Evolutionary conservation across 441 rosid genomes (phyloP).

Genomic region (Mallotus repandus): DNA sequence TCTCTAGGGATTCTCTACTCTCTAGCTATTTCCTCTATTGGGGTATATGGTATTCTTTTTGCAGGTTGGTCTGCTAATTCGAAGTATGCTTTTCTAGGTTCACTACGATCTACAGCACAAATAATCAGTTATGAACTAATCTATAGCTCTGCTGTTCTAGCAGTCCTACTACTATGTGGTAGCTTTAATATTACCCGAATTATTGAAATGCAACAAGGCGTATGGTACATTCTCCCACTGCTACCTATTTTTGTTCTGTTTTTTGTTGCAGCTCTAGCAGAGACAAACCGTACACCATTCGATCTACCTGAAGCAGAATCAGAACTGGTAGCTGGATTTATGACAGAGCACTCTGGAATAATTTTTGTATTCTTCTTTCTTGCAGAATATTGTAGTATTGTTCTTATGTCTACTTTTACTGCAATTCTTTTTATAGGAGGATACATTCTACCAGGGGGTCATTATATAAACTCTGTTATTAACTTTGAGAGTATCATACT

Average conservation of each 20-base stretch:
- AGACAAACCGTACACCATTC: neutral
- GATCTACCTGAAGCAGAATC: neutral
- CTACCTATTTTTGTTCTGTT: neutral
- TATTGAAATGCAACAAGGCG: neutral
- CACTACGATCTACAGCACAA: neutral
- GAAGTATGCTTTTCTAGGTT: neutral
- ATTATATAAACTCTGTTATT: neutral
- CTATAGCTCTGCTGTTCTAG: neutral
- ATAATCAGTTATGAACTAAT: neutral
- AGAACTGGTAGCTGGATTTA: too few species aligned
- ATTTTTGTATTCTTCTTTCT: too few species aligned
- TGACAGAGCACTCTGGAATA: too few species aligned
- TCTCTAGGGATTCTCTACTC: neutral
- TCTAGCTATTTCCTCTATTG: neutral
- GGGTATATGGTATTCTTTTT: neutral
- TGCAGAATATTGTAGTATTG: neutral
- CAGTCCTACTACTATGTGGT: neutral
- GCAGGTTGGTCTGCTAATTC: neutral
- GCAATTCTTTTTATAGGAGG: neutral
- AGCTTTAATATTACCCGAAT: neutral
- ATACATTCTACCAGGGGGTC: neutral
- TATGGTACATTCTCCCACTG: neutral
- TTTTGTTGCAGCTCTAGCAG: neutral
- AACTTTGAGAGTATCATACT: neutral
- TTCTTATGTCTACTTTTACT: neutral